Conservation (phyloP, 805 yeast species). For the Wickerhamiella cacticola region DNA sequence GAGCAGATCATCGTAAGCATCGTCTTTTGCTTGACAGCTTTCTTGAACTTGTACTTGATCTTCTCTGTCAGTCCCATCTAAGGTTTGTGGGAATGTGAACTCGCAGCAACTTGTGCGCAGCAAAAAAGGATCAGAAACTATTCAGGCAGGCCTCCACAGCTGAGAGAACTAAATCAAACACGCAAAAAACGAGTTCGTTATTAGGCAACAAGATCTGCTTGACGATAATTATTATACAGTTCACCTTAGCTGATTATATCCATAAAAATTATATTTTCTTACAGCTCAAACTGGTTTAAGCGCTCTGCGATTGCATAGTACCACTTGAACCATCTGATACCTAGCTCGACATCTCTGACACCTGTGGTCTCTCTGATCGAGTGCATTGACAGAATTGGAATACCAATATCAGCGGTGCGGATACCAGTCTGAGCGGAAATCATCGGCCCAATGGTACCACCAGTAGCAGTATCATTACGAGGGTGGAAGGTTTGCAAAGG, state of each 20-base stretch:
- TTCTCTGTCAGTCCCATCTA: slow-evolving; percentile 24
- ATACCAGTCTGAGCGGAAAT: slow-evolving; percentile 32
- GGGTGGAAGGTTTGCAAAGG: slow-evolving; percentile 68
- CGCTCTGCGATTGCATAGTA: slow-evolving; percentile 41
- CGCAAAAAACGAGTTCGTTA: too few relatives aligned
- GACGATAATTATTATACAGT: too few relatives aligned
- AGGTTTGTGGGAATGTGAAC: too few relatives aligned
- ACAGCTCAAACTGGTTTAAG: neutral
- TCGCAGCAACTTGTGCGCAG: too few relatives aligned
- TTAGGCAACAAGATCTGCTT: too few relatives aligned
- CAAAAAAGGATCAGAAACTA: too few relatives aligned
- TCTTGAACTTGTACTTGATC: slow-evolving; percentile 60
- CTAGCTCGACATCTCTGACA: slow-evolving; percentile 58
- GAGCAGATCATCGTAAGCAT: slow-evolving; percentile 43
- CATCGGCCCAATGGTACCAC: slow-evolving; percentile 74
- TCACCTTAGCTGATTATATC: too few relatives aligned
- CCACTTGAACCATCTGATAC: slow-evolving; percentile 53
- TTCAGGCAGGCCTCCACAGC: too few relatives aligned
- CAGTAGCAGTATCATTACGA: slow-evolving; percentile 70
- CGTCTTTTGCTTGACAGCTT: slow-evolving; percentile 61
- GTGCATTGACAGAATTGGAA: slow-evolving; percentile 78
- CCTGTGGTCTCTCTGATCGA: slow-evolving; percentile 75
- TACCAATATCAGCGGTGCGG: slow-evolving; percentile 55
- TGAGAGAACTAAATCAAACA: too few relatives aligned
- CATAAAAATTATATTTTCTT: too few relatives aligned